Evolutionary conservation across 2,329 filamentous ascomycete genomes (phyloP), one percentile per base, ranked within the genome.

Genomic region (Fusarium staphyleae): DNA sequence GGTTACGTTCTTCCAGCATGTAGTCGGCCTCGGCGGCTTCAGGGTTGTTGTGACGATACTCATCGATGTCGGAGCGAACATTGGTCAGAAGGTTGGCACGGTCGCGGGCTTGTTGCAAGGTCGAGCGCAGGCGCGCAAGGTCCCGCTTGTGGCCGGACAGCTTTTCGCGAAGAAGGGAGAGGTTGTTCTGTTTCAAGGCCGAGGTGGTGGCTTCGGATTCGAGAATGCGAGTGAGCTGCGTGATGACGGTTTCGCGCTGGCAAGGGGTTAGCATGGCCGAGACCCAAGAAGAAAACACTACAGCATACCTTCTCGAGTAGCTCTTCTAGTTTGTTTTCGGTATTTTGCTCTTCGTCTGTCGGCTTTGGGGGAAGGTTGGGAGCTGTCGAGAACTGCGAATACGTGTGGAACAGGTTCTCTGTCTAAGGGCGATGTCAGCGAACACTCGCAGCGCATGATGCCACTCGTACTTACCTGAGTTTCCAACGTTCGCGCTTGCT

Each of bases 151-250:
- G 93, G 71, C 96, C 90, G 30, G 86, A 79, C 13, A 98, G 87
- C 72, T 97, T 89, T 77, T 96, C 93, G 63, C 91, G 90, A 66
- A 98, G 91, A 24, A 96, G 88, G 53, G 90, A 83, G 30, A 99
- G 87, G 72, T 98, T 97, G 78, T 93, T 96, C 70, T 96, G 93
- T 77, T 98, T 98, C n/a, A 96, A 84, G 49, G 93, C 92, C 30
- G 93, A 98, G 36, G 92, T 88, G 43, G 90, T 91, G 54, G 92
- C 86, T 81, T 98, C 93, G 50, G 93, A 96, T 78, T 98, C 93
- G 65, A 98, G 89, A 47, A 97, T 87, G 52, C 93, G 90, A 63
- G 87, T 80, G 50, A 99, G 88, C 75, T 97, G 91, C 53, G 81
- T 77, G 70, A 98, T 87, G 46, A 95, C 84, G 36, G 82, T 79